Evolutionary conservation across 2,329 filamentous ascomycete species (phyloP).

Genomic region (Exophiala dermatitidis): DNA sequence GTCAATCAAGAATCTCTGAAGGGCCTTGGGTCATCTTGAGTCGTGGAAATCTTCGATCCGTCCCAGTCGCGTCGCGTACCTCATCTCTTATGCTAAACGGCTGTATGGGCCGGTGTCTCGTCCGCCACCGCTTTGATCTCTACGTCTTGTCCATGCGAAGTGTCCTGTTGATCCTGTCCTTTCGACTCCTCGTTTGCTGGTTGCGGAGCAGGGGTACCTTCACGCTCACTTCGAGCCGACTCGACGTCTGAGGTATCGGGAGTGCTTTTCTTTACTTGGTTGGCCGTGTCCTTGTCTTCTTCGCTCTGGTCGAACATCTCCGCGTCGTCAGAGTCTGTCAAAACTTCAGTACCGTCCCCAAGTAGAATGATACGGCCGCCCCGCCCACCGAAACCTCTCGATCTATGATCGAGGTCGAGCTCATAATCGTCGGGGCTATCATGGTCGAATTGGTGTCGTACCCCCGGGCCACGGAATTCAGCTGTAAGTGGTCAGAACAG

Average conservation of each 20-base stretch:
- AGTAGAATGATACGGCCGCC: conserved; percentile 84
- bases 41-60: conserved; percentile 18
- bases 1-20: conserved; percentile 10
- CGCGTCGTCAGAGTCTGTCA: conserved; percentile 79
- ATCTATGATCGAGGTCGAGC: conserved; percentile 41
- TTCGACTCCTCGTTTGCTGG: conserved; percentile 15
- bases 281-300: conserved; percentile 74
- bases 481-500: conserved; percentile 49
- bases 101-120: conserved; percentile 13
- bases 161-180: conserved; percentile 11
- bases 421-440: conserved; percentile 60
- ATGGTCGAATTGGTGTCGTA: conserved; percentile 69
- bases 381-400: conserved; percentile 66
- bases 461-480: conserved; percentile 75
- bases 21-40: conserved; percentile 19
- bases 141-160: conserved; percentile 14
- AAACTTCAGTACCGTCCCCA: conserved; percentile 87
- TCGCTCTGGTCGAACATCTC: conserved; percentile 94
- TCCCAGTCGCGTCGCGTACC: conserved; percentile 4
- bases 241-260: conserved; percentile 30
- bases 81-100: conserved; percentile 6
- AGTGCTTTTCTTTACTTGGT: conserved; percentile 66
- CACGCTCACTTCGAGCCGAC: conserved; percentile 38
- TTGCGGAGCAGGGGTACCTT: conserved; percentile 47
- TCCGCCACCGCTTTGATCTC: conserved; percentile 18